phyloP scores from a whole-genome alignment of 148 eudicot genomes.

The Salicornia ramosissima region DNA sequence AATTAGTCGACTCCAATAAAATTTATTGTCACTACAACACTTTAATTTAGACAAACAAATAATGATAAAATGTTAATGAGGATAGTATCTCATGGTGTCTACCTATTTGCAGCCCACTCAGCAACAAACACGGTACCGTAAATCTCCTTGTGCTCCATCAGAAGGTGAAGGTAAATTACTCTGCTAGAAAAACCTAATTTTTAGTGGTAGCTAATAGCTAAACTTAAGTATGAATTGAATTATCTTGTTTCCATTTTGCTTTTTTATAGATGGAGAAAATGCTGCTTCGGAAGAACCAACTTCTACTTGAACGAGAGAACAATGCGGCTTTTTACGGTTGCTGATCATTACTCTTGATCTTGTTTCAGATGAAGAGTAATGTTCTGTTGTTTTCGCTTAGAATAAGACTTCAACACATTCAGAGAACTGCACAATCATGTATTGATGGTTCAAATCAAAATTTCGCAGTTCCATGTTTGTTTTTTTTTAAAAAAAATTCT shows the following conservation, averaged over 20 bases:
- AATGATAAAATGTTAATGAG: neutral
- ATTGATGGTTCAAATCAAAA: conserved; percentile 11
- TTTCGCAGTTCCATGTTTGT: conserved; percentile 14
- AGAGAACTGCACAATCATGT: conserved; percentile 8
- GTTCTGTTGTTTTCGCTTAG: conserved; percentile 27
- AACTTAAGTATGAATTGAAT: neutral
- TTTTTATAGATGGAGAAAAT: conserved; percentile 41
- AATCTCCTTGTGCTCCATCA: conserved; percentile 83
- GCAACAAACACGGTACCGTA: conserved; percentile 93
- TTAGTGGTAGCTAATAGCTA: neutral
- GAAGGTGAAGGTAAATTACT: conserved; percentile 68
- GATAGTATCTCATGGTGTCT: neutral
- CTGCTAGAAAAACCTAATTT: neutral
- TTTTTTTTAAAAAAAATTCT: too few relatives aligned
- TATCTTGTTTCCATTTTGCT: neutral
- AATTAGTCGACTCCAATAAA: neutral
- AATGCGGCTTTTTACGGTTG: conserved; percentile 20
- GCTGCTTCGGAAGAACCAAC: conserved; percentile 53
- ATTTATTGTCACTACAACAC: neutral
- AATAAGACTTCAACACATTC: conserved; percentile 20
- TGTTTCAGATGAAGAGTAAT: conserved; percentile 17
- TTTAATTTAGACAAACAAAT: neutral
- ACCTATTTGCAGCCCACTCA: conserved; percentile 37
- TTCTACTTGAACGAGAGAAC: conserved; percentile 45
- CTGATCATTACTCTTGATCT: conserved; percentile 26